Evolutionary conservation across 2,329 filamentous ascomycete species (phyloP).

Genomic region (Exophiala viscosa): DNA sequence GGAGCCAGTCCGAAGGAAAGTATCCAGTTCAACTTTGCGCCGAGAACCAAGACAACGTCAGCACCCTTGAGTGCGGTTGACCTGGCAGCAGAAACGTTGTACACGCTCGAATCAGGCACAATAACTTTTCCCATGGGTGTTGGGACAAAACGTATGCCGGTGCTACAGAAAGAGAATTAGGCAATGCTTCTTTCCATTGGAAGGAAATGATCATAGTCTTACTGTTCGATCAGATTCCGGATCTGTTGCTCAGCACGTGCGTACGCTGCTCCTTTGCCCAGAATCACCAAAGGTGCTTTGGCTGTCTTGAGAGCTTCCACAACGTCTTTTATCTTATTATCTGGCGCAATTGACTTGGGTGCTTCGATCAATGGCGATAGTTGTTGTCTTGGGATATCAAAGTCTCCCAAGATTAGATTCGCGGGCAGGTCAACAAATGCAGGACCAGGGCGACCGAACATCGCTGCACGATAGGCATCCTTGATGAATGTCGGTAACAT

Average conservation of each 20-base stretch:
- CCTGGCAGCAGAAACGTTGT: conserved; percentile 52
- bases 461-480: conserved; percentile 51
- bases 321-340: conserved; percentile 39
- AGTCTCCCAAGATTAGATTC: conserved; percentile 49
- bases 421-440: conserved; percentile 55
- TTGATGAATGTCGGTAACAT: conserved; percentile 41
- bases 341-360: conserved; percentile 36
- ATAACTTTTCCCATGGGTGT: conserved; percentile 60
- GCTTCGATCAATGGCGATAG: too few relatives aligned
- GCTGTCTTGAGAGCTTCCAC: conserved; percentile 45
- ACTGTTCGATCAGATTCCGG: conserved; percentile 44
- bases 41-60: conserved; percentile 54
- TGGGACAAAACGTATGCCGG: conserved; percentile 53
- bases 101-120: conserved; percentile 50
- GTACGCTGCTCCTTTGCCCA: conserved; percentile 57
- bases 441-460: conserved; percentile 53
- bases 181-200: neutral
- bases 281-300: conserved; percentile 49
- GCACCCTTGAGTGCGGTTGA: conserved; percentile 52
- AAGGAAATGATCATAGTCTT: conserved; percentile 27
- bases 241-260: conserved; percentile 48
- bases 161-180: conserved; percentile 32
- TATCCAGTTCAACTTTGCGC: conserved; percentile 57
- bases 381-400: conserved; percentile 20
- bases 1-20: conserved; percentile 54